Evolutionary conservation across 2,329 filamentous ascomycete species (phyloP).

Genomic region (Pseudogymnoascus sp.): DNA sequence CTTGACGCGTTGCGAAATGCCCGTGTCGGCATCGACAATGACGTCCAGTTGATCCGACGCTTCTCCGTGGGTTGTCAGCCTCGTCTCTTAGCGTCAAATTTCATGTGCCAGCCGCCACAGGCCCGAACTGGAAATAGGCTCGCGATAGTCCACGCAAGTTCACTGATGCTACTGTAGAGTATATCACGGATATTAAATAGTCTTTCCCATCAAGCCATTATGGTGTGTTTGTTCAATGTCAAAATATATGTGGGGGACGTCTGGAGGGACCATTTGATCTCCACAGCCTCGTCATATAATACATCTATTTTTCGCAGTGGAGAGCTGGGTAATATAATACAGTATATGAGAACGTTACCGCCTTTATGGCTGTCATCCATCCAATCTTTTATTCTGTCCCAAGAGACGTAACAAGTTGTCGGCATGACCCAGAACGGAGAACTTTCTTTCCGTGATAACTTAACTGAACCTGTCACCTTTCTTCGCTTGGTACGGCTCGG

Average conservation of each 20-base stretch:
- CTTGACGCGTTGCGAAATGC: neutral
- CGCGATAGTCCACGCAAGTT: neutral
- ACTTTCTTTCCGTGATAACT: conserved; percentile 10
- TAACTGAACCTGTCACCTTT: conserved; percentile 82
- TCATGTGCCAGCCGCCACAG: neutral
- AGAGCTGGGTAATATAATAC: neutral
- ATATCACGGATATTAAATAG: neutral
- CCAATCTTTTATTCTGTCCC: neutral
- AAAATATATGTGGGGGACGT: neutral
- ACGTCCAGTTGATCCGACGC: neutral
- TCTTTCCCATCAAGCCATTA: neutral
- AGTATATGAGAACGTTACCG: neutral
- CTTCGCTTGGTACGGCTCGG: conserved; percentile 63
- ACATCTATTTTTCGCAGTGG: neutral
- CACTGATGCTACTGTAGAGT: neutral
- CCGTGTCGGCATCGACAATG: neutral
- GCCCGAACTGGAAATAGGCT: neutral
- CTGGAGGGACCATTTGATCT: neutral
- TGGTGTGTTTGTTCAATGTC: neutral
- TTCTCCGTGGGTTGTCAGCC: conserved; percentile 3
- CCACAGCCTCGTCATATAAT: neutral
- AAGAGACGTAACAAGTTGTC: neutral
- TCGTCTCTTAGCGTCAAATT: neutral
- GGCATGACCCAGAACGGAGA: neutral
- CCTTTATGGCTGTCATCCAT: neutral